These are phyloP conservation scores for Bipolaris sorokiniana DNA, from an alignment of 2,329 filamentous ascomycete genomes.

Conservation along the genomic window DNA sequence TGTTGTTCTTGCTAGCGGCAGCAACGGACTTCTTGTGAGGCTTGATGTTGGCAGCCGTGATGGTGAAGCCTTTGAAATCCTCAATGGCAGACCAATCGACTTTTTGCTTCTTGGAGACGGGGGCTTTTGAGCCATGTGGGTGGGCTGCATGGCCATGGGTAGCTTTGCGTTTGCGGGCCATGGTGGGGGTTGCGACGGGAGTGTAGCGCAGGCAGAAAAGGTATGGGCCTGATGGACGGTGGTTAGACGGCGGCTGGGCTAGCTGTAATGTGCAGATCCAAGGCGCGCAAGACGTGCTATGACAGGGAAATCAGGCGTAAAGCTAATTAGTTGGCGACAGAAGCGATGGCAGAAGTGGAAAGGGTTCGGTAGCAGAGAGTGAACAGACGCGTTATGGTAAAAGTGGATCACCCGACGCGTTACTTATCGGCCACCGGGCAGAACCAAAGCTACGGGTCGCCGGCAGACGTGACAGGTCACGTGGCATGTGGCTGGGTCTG, in stretches of 20 bases:
- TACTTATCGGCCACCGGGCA: conserved; percentile 7
- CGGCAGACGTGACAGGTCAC: background rate
- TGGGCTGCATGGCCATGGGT: background rate
- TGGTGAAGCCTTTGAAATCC: conserved; percentile 23
- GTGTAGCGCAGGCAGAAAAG: background rate
- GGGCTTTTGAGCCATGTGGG: background rate
- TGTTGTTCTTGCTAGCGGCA: conserved; percentile 11
- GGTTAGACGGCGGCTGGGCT: background rate
- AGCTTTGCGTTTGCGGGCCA: conserved; percentile 14
- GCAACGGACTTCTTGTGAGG: conserved; percentile 4
- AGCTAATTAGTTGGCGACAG: background rate
- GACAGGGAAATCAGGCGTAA: background rate
- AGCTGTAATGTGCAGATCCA: background rate
- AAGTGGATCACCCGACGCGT: conserved; percentile 10
- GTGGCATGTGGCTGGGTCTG: background rate
- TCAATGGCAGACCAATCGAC: conserved; percentile 26
- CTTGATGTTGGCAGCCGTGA: conserved; percentile 13
- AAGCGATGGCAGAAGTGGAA: background rate
- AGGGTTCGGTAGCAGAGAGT: background rate
- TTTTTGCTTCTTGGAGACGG: conserved; percentile 15
- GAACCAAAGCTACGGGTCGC: background rate
- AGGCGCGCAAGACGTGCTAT: background rate
- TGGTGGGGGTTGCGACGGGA: background rate
- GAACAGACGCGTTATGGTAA: conserved; percentile 8
- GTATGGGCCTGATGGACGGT: background rate